Evolutionary conservation across 805 yeast genomes (phyloP), one percentile per base, ranked within the genome.

Genomic region (Kluyveromyces nonfermentans): DNA sequence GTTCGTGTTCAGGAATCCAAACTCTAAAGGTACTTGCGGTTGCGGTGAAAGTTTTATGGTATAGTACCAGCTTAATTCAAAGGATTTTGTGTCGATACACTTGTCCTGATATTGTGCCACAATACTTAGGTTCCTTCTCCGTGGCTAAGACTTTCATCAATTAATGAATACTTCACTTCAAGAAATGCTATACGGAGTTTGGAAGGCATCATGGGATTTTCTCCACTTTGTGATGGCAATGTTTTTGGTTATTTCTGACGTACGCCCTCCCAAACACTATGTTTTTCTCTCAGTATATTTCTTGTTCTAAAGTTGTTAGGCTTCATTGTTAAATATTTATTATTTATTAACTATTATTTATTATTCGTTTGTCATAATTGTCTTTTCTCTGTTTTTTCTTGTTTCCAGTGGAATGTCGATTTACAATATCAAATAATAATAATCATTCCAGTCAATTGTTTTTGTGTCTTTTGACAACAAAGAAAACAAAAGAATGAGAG

Each of bases 1-100:
- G 57, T 93, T 93, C 62, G 87, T 93, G 16, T 93, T 93, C 72
- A 82, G 75, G 60, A 93, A 93, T 64, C 98, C 98, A 50, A 93
- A 93, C 67, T 84, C 95, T 33, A 93, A 90, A 69, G 98, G 97
- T 28, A 85, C 95, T 40, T 93, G 98, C 67, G 98, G 98, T 10
- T 93, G 98, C 65, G 98, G 98, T 43, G 98, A 93, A 69, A 86
- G 96, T 5, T 93, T 93, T 64, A 93, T 89, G 96, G 96, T 90
- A 7, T 89, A 68, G 59, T 6, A 12, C 8, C 9, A 14, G 35
- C 35, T 30, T 30, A 33, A 33, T n/a, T n/a, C n/a, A n/a, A n/a
- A n/a, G n/a, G n/a, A n/a, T n/a, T n/a, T 25, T 25, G 4, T 25
- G 30, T 14, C 12, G 30, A 25, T 25, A 25, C 7, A 10, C 12